These are phyloP conservation scores for Neonectria ditissima DNA, from an alignment of 2,329 filamentous ascomycete genomes.

Conservation along the genomic window DNA sequence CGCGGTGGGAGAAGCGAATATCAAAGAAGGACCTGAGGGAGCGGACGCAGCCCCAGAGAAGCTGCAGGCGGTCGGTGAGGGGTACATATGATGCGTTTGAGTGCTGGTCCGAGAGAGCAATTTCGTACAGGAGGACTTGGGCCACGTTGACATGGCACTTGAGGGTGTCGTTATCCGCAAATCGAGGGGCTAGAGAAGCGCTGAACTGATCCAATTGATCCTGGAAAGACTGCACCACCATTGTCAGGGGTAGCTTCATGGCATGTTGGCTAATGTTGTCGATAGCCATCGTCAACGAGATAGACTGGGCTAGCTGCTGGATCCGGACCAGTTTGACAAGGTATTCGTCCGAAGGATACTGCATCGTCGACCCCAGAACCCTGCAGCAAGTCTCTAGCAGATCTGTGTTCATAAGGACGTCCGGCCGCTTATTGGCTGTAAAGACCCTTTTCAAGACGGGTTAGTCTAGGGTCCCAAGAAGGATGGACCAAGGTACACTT, in stretches of 20 bases:
- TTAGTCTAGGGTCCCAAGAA: conserved; percentile 5
- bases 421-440: conserved; percentile 60
- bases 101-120: conserved; percentile 56
- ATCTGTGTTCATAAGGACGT: conserved; percentile 60
- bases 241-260: conserved; percentile 54
- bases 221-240: conserved; percentile 58
- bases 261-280: conserved; percentile 45
- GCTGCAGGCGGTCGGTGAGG: conserved; percentile 54
- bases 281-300: conserved; percentile 55
- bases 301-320: conserved; percentile 62
- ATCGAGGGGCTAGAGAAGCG: conserved; percentile 49
- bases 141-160: conserved; percentile 58
- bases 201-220: conserved; percentile 57
- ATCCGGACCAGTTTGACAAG: conserved; percentile 60
- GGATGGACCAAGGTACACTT: conserved; percentile 33
- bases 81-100: conserved; percentile 48
- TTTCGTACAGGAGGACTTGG: conserved; percentile 61
- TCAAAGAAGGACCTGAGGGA: conserved; percentile 56
- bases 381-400: conserved; percentile 58
- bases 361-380: conserved; percentile 56
- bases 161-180: conserved; percentile 53
- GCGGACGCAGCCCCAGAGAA: conserved; percentile 59
- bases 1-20: conserved; percentile 48
- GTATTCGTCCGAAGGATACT: conserved; percentile 58
- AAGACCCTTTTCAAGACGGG: conserved; percentile 49